Percentiles rank a stretch among this genome's conserved stretches.
These are phyloP conservation scores for Coemansia pectinata DNA, from an alignment of 192 early-diverging fungal genomes.

Conservation along the genomic window DNA sequence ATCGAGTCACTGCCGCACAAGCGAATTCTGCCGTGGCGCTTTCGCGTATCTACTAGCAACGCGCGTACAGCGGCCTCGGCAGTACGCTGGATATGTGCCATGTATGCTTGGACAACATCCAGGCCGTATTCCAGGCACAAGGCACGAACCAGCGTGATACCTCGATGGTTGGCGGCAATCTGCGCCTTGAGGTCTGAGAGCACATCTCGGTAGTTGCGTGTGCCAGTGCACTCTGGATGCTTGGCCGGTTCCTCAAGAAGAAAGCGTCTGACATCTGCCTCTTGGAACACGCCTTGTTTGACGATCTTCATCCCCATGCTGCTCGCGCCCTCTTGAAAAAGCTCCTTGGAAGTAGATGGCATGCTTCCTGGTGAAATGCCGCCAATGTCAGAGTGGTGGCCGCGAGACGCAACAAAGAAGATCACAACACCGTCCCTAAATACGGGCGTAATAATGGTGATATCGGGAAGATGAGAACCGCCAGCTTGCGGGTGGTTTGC, in stretches of 20 bases:
- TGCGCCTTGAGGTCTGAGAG: slow-evolving; percentile 96
- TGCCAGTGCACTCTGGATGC: slow-evolving; percentile 83
- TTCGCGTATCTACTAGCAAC: slow-evolving; percentile 66
- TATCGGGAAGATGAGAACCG: slow-evolving; percentile 94
- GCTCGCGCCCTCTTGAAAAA: slow-evolving; percentile 95
- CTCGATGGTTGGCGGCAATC: slow-evolving; percentile 94
- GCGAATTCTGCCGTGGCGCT: slow-evolving; percentile 2
- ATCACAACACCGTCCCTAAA: slow-evolving; percentile 71
- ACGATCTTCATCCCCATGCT: slow-evolving; percentile 89
- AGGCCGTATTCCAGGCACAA: slow-evolving; percentile 86
- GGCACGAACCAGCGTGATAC: slow-evolving; percentile 77
- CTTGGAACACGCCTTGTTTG: slow-evolving; percentile 75
- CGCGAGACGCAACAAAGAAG: slow-evolving; percentile 94
- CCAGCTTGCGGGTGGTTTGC: slow-evolving; percentile 96
- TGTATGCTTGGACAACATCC: slow-evolving; percentile 91
- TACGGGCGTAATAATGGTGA: slow-evolving; percentile 95
- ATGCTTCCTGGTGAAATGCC: slow-evolving; percentile 81
- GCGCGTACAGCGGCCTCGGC: slow-evolving; percentile 83
- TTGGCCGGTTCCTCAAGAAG: slow-evolving; percentile 80
- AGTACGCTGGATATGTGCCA: slow-evolving; percentile 87
- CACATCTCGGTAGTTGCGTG: slow-evolving; percentile 87
- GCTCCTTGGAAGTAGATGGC: slow-evolving; percentile 90
- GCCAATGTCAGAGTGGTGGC: slow-evolving; percentile 96
- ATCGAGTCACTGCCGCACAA: slow-evolving; percentile 69
- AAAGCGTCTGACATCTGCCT: slow-evolving; percentile 72